Base-by-base conservation (phyloP, 352 stramenopile species). In the Phytophthora pseudosyringae region DNA sequence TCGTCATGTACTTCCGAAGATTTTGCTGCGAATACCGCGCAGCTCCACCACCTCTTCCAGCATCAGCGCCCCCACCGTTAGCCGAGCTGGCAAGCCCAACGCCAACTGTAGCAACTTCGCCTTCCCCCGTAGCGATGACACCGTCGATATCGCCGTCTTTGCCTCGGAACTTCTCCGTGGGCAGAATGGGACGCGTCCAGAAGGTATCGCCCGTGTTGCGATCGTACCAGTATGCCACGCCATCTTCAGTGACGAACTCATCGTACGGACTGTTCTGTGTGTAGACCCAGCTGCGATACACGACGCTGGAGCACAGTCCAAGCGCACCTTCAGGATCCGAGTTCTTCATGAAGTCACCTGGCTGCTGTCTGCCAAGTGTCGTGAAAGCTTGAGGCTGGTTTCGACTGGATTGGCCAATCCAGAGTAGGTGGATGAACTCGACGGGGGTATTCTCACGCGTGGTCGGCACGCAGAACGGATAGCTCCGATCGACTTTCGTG, bases 251-350 rank as follows among this genome's bases (percentile, higher is more conserved):
- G 52, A 80, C 63, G 64, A 97, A 98, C 74, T 98, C 90, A 48
- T 98, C 90, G 40, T 88, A 93, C 5, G 80, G 73, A 57, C 59
- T 76, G 26, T 75, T 73, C 71, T 98, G 95, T 71, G 93, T 85
- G 66, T 97, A 98, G 4, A 85, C 89, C 90, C 92, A 98, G 38
- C 89, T 98, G 3, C 95, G 81, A 52, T 98, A 98, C 5, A 98
- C 83, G 11, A 94, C 71, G 40, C 88, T 94, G 3, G 91, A 87
- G 45, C 90, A 95, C 21, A 77, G 44, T 9, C 94, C 95, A 38
- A 98, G 74, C 1, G 89, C 78, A 2, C 79, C 80, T 11, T 88
- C 57, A 18, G 77, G 69, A 32, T 98, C 71, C 32, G 84, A 92
- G 43, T 89, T 88, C 55, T 87, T 89, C 89, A 98, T 97, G 53